Evolutionary conservation across 192 early-diverging fungal species (phyloP), one percentile per base, ranked within the genome.

Genomic region (Physocladia obscura): DNA sequence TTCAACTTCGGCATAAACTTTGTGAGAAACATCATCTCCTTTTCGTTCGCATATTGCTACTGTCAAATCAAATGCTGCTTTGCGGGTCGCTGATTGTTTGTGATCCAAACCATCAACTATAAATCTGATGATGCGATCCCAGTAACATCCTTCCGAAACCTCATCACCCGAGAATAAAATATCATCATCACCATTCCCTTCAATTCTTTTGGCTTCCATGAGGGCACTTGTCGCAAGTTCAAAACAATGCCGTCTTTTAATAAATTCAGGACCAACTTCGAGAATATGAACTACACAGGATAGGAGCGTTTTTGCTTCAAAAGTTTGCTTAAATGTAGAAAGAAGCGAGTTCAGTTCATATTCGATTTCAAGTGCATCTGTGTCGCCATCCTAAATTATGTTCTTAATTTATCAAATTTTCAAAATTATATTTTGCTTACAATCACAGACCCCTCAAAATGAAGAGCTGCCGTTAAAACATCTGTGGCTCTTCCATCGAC

Each of bases 61-160:
- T 8, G 61, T 50, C 21, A 21, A 61, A 27, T 61, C 48, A 63
- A 72, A 72, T 1, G 70, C 70, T n/a, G 50, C 24, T 39, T 50
- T 63, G 3, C 70, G 60, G 1, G 29, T 17, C 8, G 60, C 61
- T 38, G 52, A 11, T 15, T 65, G 37, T 4, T 50, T 49, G 3
- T 59, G 54, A 52, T 35, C 70, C 40, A 72, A 39, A 8, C 59
- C 70, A 21, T 55, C 26, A 30, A 27, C 57, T 31, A 72, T 26
- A 50, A 49, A 27, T 19, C 24, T 15, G 36, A 65, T 32, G 0
- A 49, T 19, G 27, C 62, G 62, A 30, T 27, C 52, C 62, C 62
- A 65, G 22, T 13, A 58, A n/a, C 21, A 26, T n/a, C 6, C 22
- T 22, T 59, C 44, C 6, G 24, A 11, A 2, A 35, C 47, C 5